Evolutionary conservation across 2,329 filamentous ascomycete species (phyloP), one percentile per base, ranked within the genome.

Genomic region (Arthroderma sp.): DNA sequence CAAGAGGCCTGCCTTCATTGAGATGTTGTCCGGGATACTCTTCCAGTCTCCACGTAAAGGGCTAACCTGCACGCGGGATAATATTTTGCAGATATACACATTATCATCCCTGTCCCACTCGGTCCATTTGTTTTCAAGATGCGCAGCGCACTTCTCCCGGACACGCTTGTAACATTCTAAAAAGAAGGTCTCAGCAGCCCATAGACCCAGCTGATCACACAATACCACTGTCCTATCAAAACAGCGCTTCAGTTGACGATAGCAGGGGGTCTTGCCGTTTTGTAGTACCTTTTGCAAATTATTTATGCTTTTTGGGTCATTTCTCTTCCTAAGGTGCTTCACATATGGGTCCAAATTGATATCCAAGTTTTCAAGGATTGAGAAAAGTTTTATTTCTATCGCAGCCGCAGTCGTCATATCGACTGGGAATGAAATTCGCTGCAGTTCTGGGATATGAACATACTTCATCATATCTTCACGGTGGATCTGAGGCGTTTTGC

Each of bases 161-260:
- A 67, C 54, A 39, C 61, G 61, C 39, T 55, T 59, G 6, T 77
- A 63, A 3, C 72, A 70, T 33, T 65, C 65, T 42, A 61, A 61
- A 27, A 87, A 73, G 55, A 80, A 87, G 41, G 72, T 73, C 40
- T 87, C 79, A 0, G 74, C 73, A 1, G 81, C 81, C 80, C 81
- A 88, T 1, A 67, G 51, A 0, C 84, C 84, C 3, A 87, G 68
- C 38, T 82, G 72, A 3, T 56, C 52, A 22, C 66, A 67, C 1
- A 87, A 68, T 9, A 70, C 68, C 1, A 50, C 39, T 8, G 72
- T 68, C 30, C 72, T 75, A 2, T 65, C 63, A 37, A 66, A 64
- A 5, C 87, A 69, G 0, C 64, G 63, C 44, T 65, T 71, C 51
- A 87, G 61, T 50, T 83, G 75, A 27, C 66, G 66, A 32, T 70